phyloP scores from a whole-genome alignment of 306 rosid genomes.

The Fragaria vesca region DNA sequence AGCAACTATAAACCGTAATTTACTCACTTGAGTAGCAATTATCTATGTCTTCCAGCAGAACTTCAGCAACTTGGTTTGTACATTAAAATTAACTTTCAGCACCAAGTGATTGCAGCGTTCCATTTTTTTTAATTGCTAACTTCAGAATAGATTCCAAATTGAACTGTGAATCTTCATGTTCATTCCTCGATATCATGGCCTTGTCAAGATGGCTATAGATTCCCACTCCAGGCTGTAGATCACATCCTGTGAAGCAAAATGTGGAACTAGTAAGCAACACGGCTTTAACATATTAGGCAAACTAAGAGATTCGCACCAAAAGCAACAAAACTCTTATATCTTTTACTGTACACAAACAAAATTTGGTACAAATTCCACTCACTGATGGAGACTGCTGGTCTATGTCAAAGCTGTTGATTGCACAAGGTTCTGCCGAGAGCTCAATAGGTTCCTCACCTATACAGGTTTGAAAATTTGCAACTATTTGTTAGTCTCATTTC shows the following conservation, averaged over 20 bases:
- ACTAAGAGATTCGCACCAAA: background rate
- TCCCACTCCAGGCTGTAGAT: conserved; percentile 94
- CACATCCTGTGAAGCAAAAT: conserved; percentile 62
- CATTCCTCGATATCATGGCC: conserved; percentile 36
- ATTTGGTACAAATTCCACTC: conserved; percentile 31
- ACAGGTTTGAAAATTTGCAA: conserved; percentile 14
- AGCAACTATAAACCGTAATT: background rate
- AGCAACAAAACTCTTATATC: background rate
- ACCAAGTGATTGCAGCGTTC: conserved; percentile 8
- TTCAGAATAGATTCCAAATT: conserved; percentile 6
- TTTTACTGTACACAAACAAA: conserved; percentile 13
- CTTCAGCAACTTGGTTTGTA: background rate
- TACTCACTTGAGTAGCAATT: background rate
- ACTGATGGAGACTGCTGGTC: conserved; percentile 77
- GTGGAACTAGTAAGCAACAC: conserved; percentile 22
- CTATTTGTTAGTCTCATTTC: conserved; percentile 16
- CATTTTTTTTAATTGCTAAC: background rate
- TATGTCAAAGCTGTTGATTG: conserved; percentile 90
- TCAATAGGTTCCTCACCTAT: conserved; percentile 74
- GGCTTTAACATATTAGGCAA: background rate
- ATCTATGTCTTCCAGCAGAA: background rate
- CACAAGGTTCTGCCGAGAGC: conserved; percentile 88
- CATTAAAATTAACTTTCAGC: background rate
- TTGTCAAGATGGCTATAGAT: conserved; percentile 70
- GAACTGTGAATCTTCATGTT: conserved; percentile 16